Conservation (phyloP, 176 grass and related monocot species). For the Saccharum spontaneum region DNA sequence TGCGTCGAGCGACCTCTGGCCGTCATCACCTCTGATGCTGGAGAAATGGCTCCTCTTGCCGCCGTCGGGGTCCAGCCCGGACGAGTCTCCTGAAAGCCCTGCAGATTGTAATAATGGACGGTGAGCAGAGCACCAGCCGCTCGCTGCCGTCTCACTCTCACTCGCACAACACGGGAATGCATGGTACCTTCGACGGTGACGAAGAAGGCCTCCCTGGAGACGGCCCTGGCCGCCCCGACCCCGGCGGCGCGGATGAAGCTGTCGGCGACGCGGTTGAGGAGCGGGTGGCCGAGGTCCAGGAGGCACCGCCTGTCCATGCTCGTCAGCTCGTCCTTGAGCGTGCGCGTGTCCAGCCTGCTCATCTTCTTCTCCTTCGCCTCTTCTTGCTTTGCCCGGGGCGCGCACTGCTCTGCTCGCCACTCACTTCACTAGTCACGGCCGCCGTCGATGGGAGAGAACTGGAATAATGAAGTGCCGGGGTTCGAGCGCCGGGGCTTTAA, state of each 20-base stretch:
- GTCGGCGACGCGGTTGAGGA: conserved; percentile 73
- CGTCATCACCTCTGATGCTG: conserved; percentile 59
- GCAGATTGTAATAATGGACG: neutral
- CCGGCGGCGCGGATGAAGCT: conserved; percentile 87
- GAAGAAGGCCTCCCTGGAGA: conserved; percentile 80
- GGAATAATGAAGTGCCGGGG: neutral
- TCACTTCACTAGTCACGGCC: neutral
- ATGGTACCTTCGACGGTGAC: conserved; percentile 49
- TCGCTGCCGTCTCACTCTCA: neutral
- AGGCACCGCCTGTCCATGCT: conserved; percentile 58
- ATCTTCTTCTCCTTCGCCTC: neutral
- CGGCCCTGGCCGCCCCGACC: conserved; percentile 72
- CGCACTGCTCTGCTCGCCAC: too few species aligned
- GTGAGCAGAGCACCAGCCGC: neutral
- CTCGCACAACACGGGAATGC: neutral
- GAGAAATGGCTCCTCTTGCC: conserved; percentile 64
- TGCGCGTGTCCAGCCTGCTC: conserved; percentile 57
- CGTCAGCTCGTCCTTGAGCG: conserved; percentile 52
- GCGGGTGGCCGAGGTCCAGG: conserved; percentile 84
- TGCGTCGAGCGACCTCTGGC: conserved; percentile 76
- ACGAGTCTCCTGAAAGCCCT: conserved; percentile 33
- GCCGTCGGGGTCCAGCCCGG: conserved; percentile 28
- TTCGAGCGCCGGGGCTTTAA: neutral
- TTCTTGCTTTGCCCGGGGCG: neutral
- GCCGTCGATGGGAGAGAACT: neutral